Percentiles rank a stretch among this genome's conserved stretches.
These are phyloP conservation scores for Sporothrix humicola DNA, from an alignment of 2,329 filamentous ascomycete species.

Conservation along the genomic window DNA sequence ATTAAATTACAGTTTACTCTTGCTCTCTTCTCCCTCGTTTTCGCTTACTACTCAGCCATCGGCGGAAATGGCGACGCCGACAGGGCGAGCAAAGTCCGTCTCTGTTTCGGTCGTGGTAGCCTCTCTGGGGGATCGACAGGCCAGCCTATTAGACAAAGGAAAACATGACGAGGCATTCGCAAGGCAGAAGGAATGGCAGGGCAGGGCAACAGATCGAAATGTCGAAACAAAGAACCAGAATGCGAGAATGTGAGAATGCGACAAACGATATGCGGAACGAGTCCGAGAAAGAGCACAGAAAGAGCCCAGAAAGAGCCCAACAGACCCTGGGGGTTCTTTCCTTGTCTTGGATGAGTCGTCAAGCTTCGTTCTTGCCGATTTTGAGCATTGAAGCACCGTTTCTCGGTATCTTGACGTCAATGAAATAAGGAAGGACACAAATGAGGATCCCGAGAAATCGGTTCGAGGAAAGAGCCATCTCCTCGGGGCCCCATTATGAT, in stretches of 20 bases:
- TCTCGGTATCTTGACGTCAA: neutral
- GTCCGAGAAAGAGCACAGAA: neutral
- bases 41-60: conserved; percentile 20
- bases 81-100: neutral
- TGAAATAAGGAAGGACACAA: no score
- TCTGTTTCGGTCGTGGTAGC: neutral
- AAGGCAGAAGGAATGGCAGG: neutral
- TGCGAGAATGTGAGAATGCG: conserved; percentile 13
- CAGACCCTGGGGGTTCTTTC: neutral
- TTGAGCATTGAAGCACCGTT: neutral
- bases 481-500: neutral
- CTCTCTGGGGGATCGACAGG: neutral
- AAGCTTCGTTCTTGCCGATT: neutral
- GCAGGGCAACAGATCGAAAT: neutral
- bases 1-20: neutral
- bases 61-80: conserved; percentile 19
- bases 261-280: neutral
- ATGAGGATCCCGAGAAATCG: no score
- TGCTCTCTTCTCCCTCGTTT: neutral
- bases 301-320: neutral
- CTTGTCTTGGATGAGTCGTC: neutral
- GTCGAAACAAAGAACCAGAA: neutral
- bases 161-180: neutral
- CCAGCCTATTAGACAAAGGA: conserved; percentile 3
- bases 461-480: neutral